A percentile compares a stretch with the other conserved stretches of the same genome.
phyloP scores from a whole-genome alignment of 1,284 basidiomycete species.

The Vanrija humicola region DNA sequence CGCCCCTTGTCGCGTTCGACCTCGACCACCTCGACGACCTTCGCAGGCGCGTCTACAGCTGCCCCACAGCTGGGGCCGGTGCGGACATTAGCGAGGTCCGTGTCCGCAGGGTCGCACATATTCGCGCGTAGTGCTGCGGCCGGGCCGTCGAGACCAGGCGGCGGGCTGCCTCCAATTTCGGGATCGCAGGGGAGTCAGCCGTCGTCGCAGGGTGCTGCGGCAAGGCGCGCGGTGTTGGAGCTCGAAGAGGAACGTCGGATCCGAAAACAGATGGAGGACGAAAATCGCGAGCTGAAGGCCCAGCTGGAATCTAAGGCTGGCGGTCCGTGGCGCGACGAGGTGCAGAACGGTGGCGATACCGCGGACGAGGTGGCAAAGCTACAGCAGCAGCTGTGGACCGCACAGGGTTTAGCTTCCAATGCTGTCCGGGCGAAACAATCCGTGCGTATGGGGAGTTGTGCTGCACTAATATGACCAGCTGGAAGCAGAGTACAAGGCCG shows the following conservation, averaged over 20 bases:
- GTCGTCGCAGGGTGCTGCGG: conserved; percentile 29
- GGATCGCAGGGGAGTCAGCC: conserved; percentile 23
- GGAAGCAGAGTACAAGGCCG: conserved; percentile 12
- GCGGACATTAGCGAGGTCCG: conserved; percentile 25
- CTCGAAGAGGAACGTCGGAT: conserved; percentile 30
- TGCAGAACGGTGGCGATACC: neutral
- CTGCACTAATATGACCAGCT: conserved; percentile 2
- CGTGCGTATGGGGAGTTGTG: neutral
- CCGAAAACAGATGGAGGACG: conserved; percentile 14
- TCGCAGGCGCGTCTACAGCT: neutral
- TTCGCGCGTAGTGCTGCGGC: conserved; percentile 11
- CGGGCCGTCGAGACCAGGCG: conserved; percentile 6
- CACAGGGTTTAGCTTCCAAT: conserved; percentile 34
- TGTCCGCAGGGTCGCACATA: conserved; percentile 31
- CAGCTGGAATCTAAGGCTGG: no score
- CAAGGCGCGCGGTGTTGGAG: conserved; percentile 30
- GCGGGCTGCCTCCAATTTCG: conserved; percentile 26
- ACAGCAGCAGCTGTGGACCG: conserved; percentile 29
- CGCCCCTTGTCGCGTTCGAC: conserved; percentile 13
- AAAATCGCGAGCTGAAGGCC: no score
- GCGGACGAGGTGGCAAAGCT: conserved; percentile 16
- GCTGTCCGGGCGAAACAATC: conserved; percentile 18
- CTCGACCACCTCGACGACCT: conserved; percentile 1
- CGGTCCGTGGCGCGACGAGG: conserved; percentile 4
- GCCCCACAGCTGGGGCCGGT: neutral